phyloP scores from a whole-genome alignment of 345 rosid genomes.

The Trapa bicornis region DNA sequence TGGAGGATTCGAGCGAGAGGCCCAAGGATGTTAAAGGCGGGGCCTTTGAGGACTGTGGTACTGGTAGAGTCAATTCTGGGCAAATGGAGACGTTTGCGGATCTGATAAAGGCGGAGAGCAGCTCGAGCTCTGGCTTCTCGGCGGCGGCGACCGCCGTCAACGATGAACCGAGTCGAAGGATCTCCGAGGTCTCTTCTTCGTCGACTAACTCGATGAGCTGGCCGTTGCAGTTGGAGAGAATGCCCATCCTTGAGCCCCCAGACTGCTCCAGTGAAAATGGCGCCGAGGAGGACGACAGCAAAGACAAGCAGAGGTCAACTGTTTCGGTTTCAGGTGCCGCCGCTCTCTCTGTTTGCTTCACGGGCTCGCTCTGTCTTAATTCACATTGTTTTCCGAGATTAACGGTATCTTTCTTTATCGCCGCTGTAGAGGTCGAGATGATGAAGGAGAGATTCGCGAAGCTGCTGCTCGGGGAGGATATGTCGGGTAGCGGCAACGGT shows the following conservation, averaged over 20 bases:
- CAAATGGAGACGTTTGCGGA: slow-evolving; percentile 34
- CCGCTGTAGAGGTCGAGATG: slow-evolving; percentile 63
- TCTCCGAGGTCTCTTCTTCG: slow-evolving; percentile 53
- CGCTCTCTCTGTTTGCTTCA: background rate
- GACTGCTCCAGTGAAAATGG: slow-evolving; percentile 29
- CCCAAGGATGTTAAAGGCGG: slow-evolving; percentile 18
- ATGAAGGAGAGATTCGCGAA: slow-evolving; percentile 97
- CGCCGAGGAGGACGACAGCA: slow-evolving; percentile 17
- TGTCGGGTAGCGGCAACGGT: slow-evolving; percentile 99
- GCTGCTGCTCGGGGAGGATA: slow-evolving; percentile 92
- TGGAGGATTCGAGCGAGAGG: slow-evolving; percentile 37
- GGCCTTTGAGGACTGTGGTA: slow-evolving; percentile 12
- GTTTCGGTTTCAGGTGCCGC: slow-evolving; percentile 46
- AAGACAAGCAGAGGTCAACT: slow-evolving; percentile 35
- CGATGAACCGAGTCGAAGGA: slow-evolving; percentile 49
- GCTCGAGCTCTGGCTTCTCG: slow-evolving; percentile 65
- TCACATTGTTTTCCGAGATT: background rate
- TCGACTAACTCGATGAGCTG: slow-evolving; percentile 26
- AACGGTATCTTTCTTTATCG: slow-evolving; percentile 9
- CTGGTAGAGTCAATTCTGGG: slow-evolving; percentile 13
- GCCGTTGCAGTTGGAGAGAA: slow-evolving; percentile 24
- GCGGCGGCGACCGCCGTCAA: slow-evolving; percentile 36
- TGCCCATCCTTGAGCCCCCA: slow-evolving; percentile 15
- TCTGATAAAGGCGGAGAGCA: slow-evolving; percentile 46
- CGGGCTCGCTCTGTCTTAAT: background rate